A percentile compares a stretch with the other conserved stretches of the same genome.
phyloP scores from a whole-genome alignment of 2,329 filamentous ascomycete genomes.

The Verruconis gallopava region DNA sequence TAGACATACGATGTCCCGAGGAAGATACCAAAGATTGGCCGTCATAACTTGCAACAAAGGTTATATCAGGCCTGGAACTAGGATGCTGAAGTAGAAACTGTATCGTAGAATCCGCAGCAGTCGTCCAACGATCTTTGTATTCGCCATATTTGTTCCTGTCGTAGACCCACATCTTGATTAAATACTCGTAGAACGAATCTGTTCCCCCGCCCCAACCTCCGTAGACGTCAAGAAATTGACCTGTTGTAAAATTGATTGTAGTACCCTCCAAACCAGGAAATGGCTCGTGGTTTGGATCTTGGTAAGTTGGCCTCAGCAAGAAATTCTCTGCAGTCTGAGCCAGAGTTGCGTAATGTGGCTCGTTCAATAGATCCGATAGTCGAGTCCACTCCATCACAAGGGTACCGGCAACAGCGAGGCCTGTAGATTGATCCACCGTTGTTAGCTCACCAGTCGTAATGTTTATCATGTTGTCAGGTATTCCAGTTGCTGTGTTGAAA shows the following conservation, averaged over 20 bases:
- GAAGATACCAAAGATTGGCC: slow-evolving; percentile 27
- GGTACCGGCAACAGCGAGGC: slow-evolving; percentile 64
- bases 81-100: slow-evolving; percentile 58
- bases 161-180: slow-evolving; percentile 85
- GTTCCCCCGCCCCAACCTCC: slow-evolving; percentile 69
- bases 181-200: slow-evolving; percentile 79
- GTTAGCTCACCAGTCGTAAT: slow-evolving; percentile 30
- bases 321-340: slow-evolving; percentile 56
- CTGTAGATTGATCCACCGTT: slow-evolving; percentile 37
- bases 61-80: slow-evolving; percentile 51
- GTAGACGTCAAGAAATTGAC: slow-evolving; percentile 49
- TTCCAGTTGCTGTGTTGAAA: slow-evolving; percentile 62
- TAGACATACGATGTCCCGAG: slow-evolving; percentile 31
- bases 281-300: slow-evolving; percentile 50
- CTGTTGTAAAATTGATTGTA: slow-evolving; percentile 49
- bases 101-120: slow-evolving; percentile 65
- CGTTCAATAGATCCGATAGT: slow-evolving; percentile 60
- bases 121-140: slow-evolving; percentile 64
- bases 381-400: slow-evolving; percentile 76
- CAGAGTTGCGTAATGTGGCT: slow-evolving; percentile 52
- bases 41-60: slow-evolving; percentile 51
- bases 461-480: slow-evolving; percentile 56
- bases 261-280: slow-evolving; percentile 67
- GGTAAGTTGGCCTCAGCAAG: slow-evolving; percentile 45
- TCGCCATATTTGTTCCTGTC: slow-evolving; percentile 48